Conservation (phyloP, 805 yeast species). For the Nakazawaea wyomingensis region DNA sequence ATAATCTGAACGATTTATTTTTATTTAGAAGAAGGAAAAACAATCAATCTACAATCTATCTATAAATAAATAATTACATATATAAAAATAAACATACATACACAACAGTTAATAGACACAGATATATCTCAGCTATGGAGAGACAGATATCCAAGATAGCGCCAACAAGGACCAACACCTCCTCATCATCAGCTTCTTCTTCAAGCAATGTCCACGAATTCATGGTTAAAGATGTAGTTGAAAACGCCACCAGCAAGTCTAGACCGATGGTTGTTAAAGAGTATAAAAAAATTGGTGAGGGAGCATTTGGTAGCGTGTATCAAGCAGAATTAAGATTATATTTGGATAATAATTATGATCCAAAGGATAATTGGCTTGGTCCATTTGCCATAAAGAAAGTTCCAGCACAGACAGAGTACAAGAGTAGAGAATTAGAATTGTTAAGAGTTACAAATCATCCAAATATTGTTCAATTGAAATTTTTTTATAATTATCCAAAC, state of each 20-base stretch:
- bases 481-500: slow-evolving; percentile 64
- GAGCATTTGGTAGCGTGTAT: slow-evolving; percentile 82
- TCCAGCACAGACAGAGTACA: slow-evolving; percentile 84
- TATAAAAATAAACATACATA: background rate
- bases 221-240: slow-evolving; percentile 55
- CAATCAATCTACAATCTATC: no score
- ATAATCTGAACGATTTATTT: no score
- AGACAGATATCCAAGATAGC: background rate
- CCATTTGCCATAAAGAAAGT: slow-evolving; percentile 83
- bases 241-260: slow-evolving; percentile 47
- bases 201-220: slow-evolving; percentile 28
- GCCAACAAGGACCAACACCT: background rate
- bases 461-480: slow-evolving; percentile 64
- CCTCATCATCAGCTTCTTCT: background rate
- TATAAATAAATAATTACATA: no score
- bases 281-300: slow-evolving; percentile 74
- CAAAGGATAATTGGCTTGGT: slow-evolving; percentile 49
- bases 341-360: slow-evolving; percentile 16
- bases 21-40: background rate
- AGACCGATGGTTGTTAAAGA: slow-evolving; percentile 67
- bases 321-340: slow-evolving; percentile 48
- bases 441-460: slow-evolving; percentile 75
- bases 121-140: no score
- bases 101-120: background rate
- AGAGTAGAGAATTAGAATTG: slow-evolving; percentile 75